Percentiles rank a stretch among this genome's conserved stretches.
These are phyloP conservation scores for Vitis hybrid DNA, from an alignment of 177 flowering plant genomes.

Conservation along the genomic window DNA sequence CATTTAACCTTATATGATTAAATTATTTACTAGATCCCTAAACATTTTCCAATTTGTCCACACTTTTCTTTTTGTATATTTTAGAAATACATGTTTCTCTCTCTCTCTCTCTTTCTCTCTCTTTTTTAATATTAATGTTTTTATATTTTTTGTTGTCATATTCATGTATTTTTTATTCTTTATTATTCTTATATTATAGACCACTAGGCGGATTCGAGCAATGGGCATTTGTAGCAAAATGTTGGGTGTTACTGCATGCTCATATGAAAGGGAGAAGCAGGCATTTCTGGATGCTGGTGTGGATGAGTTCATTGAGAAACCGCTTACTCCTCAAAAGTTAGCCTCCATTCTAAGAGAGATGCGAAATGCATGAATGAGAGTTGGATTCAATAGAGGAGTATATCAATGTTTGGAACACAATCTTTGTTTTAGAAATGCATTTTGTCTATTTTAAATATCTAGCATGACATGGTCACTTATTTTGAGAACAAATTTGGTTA, in stretches of 20 bases:
- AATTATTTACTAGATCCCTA: too few relatives aligned
- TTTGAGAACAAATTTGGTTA: too few relatives aligned
- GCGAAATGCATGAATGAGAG: too few relatives aligned
- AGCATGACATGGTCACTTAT: too few relatives aligned
- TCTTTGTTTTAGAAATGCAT: too few relatives aligned
- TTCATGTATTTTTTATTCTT: background rate
- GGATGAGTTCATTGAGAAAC: constrained; percentile 8
- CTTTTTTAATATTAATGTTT: too few relatives aligned
- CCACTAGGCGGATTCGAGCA: background rate
- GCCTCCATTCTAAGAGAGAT: constrained; percentile 9
- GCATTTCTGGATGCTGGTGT: constrained; percentile 17
- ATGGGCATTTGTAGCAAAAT: background rate
- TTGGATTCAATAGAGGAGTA: too few relatives aligned
- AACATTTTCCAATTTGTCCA: background rate
- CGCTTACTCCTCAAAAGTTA: background rate
- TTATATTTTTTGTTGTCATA: background rate
- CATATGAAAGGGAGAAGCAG: background rate
- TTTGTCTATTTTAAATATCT: too few relatives aligned
- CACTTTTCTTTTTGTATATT: background rate
- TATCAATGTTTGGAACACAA: too few relatives aligned
- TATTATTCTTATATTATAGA: background rate
- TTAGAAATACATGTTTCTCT: too few relatives aligned
- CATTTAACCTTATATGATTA: too few relatives aligned
- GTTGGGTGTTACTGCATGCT: background rate
- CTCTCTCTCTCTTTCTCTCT: too few relatives aligned